Evolutionary conservation across 176 grass and related monocot species (phyloP).

Genomic region (Alopecurus myosuroides): DNA sequence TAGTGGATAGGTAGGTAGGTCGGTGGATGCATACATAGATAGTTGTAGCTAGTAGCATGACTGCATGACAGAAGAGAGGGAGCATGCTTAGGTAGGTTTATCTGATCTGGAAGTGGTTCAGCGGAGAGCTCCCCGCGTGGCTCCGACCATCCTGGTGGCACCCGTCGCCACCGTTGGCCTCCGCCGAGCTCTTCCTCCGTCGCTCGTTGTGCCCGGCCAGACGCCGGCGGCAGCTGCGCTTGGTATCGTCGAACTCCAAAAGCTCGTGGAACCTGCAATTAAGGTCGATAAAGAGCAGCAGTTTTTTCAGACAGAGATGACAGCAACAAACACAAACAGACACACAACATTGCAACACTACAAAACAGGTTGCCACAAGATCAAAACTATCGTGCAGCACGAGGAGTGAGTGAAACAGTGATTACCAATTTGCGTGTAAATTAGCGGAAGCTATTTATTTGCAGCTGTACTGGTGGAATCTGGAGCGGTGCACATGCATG

Average conservation of each 20-base stretch:
- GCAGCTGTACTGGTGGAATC: slow-evolving; percentile 22
- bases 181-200: slow-evolving; percentile 72
- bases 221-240: slow-evolving; percentile 80
- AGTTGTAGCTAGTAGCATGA: slow-evolving; percentile 8
- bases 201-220: slow-evolving; percentile 95
- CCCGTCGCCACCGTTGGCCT: slow-evolving; percentile 32
- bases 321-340: neutral
- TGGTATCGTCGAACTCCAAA: slow-evolving; percentile 73
- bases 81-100: slow-evolving; percentile 70
- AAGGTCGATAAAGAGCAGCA: neutral
- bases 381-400: neutral
- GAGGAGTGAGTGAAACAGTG: neutral
- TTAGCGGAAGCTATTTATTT: slow-evolving; percentile 13
- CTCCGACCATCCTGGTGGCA: slow-evolving; percentile 42
- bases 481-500: slow-evolving; percentile 26
- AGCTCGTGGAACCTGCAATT: slow-evolving; percentile 85
- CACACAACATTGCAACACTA: neutral
- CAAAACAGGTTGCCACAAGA: neutral
- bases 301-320: slow-evolving; percentile 1
- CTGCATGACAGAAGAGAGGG: slow-evolving; percentile 99
- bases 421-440: neutral
- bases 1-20: neutral
- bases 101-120: slow-evolving; percentile 77
- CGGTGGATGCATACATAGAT: neutral
- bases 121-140: slow-evolving; percentile 39